Percentiles rank a stretch among this genome's conserved stretches.
phyloP scores from a whole-genome alignment of 78 protist genomes.

The Dictyostelium intermedium region DNA sequence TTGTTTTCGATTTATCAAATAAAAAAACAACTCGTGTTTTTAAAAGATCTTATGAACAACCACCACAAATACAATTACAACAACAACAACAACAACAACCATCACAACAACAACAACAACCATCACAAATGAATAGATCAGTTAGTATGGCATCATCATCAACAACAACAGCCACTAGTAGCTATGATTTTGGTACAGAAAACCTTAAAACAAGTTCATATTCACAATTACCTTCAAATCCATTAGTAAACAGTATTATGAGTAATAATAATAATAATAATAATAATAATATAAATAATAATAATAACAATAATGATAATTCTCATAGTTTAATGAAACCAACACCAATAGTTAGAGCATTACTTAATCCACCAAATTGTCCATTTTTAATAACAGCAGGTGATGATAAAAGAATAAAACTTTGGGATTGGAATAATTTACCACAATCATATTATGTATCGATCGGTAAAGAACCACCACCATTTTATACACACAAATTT shows the following conservation, averaged over 20 bases:
- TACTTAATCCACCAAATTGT: conserved; percentile 63
- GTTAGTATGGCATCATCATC: background rate
- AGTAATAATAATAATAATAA: background rate
- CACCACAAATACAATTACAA: background rate
- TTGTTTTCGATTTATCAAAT: conserved; percentile 40
- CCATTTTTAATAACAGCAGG: conserved; percentile 71
- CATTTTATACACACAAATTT: conserved; percentile 26
- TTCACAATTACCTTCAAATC: background rate
- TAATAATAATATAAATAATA: background rate
- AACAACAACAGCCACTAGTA: background rate
- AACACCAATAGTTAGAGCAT: conserved; percentile 51
- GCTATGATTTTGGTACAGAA: conserved; percentile 61
- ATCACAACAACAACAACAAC: background rate
- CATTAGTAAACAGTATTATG: background rate
- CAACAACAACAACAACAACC: background rate
- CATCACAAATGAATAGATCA: background rate
- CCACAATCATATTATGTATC: conserved; percentile 42
- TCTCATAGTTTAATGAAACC: background rate
- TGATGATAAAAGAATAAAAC: conserved; percentile 76
- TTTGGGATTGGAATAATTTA: conserved; percentile 47
- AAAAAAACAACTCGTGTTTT: conserved; percentile 18
- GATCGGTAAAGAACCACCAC: conserved; percentile 50
- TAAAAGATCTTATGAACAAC: conserved; percentile 19
- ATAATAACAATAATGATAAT: background rate
- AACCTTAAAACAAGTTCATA: conserved; percentile 27